Percentiles rank a stretch among this genome's conserved stretches.
phyloP scores from a whole-genome alignment of 75 land plant species.

The Pinus albicaulis region DNA sequence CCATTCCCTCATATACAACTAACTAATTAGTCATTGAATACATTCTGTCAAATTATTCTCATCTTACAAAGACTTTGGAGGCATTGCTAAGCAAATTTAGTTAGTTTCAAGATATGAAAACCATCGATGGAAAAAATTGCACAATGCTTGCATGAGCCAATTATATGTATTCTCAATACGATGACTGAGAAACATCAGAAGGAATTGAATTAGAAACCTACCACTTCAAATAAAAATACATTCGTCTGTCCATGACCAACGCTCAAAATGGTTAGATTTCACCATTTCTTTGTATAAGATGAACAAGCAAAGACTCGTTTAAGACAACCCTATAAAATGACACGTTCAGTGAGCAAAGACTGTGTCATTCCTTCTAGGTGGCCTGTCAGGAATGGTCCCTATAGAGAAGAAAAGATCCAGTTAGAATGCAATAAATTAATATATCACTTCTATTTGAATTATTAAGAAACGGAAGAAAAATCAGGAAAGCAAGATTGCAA shows the following conservation, averaged over 20 bases:
- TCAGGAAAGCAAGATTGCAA: too few relatives aligned
- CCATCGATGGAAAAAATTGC: too few relatives aligned
- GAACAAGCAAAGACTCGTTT: background rate
- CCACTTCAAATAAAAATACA: background rate
- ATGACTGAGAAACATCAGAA: background rate
- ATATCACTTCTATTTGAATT: too few relatives aligned
- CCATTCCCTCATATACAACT: too few relatives aligned
- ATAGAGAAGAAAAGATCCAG: background rate
- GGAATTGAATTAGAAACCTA: background rate
- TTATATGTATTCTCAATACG: background rate
- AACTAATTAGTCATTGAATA: too few relatives aligned
- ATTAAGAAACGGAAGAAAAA: too few relatives aligned
- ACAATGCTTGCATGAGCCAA: too few relatives aligned
- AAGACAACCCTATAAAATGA: background rate
- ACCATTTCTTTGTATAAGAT: background rate
- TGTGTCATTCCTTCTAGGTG: conserved; percentile 13
- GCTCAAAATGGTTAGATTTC: background rate
- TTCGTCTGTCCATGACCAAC: background rate
- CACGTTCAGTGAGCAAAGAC: conserved; percentile 2
- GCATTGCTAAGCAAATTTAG: too few relatives aligned
- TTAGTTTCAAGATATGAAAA: too few relatives aligned
- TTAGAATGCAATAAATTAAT: background rate
- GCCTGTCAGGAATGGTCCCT: conserved; percentile 9
- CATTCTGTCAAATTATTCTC: too few relatives aligned
- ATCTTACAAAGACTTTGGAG: too few relatives aligned